Evolutionary conservation across 176 grass and related monocot species (phyloP), one percentile per base, ranked within the genome.

Genomic region (Thinopyrum elongatum): DNA sequence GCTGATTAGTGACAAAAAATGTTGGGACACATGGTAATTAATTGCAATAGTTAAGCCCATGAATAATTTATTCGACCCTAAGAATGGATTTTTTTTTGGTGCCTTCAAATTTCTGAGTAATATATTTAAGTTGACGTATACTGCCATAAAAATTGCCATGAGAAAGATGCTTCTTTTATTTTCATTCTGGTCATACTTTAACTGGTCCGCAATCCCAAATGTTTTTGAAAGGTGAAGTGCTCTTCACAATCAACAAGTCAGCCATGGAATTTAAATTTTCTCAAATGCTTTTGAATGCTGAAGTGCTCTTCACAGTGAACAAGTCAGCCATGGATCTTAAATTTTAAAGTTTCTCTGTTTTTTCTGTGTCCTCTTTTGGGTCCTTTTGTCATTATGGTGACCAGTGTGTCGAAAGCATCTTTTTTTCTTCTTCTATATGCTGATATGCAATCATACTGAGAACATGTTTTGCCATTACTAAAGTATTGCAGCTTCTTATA

Each of bases 391-490:
- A 47, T 47, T 7, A 7, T 16, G 41, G 46, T 55, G 73, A 31
- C 42, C 42, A 51, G 7, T 21, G 19, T 31, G 44, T 33, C 2
- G 46, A 12, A 47, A 76, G 27, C 27, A 57, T 30, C 1, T 29
- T 21, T 55, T 22, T 22, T 30, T 76, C 19, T 36, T 12, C 26
- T 29, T 33, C 4, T 31, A 12, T 47, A 55, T 53, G 74, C 46
- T 83, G 13, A 75, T 80, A 70, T 68, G 27, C 15, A 79, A 15
- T 67, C 9, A 36, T 70, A 25, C 44, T 27, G 17, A 36, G 22
- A 66, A 53, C 74, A 75, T 84, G 55, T 70, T 60, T 59, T 68
- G 64, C 13, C 65, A 39, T 11, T 46, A 70, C 38, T 86, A 63
- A 82, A 35, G 26, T 41, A 66, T 59, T 77, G 13, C 70, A 39